These are phyloP conservation scores for Sugiyamaella neomexicana DNA, from an alignment of 1,139 yeast genomes.

Conservation along the genomic window DNA sequence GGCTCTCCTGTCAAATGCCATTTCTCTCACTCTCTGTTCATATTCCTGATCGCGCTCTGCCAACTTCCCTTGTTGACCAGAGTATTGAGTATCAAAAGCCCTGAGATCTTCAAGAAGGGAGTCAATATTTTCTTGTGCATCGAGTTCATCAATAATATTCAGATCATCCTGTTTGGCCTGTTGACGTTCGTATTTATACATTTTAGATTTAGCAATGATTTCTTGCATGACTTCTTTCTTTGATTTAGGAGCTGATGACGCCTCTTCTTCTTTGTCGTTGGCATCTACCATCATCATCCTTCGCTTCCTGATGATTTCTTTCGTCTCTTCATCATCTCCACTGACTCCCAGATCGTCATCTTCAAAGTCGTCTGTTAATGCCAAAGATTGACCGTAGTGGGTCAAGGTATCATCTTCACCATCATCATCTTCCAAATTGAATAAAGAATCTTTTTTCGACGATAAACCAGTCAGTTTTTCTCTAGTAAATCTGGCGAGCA, in stretches of 20 bases:
- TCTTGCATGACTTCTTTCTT: conserved; percentile 97
- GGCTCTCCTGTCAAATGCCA: conserved; percentile 82
- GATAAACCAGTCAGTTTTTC: conserved; percentile 59
- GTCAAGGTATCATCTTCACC: conserved; percentile 55
- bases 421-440: conserved; percentile 74
- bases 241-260: conserved; percentile 58
- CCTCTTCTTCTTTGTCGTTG: conserved; percentile 42
- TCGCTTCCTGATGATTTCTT: conserved; percentile 24
- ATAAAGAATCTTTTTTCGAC: conserved; percentile 48
- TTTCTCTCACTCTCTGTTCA: conserved; percentile 74
- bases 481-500: conserved; percentile 90
- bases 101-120: conserved; percentile 69
- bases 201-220: conserved; percentile 90
- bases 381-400: conserved; percentile 72
- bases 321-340: conserved; percentile 45
- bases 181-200: conserved; percentile 87
- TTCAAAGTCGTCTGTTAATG: conserved; percentile 53
- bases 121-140: conserved; percentile 73
- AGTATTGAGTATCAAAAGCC: conserved; percentile 26
- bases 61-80: conserved; percentile 43
- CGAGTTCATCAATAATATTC: conserved; percentile 72
- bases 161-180: conserved; percentile 68
- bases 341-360: conserved; percentile 45
- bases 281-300: conserved; percentile 33
- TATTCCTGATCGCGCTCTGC: conserved; percentile 52